Percentiles rank a stretch among this genome's conserved stretches.
These are phyloP conservation scores for Stemphylium vesicarium DNA, from an alignment of 2,329 filamentous ascomycete species.

Conservation along the genomic window DNA sequence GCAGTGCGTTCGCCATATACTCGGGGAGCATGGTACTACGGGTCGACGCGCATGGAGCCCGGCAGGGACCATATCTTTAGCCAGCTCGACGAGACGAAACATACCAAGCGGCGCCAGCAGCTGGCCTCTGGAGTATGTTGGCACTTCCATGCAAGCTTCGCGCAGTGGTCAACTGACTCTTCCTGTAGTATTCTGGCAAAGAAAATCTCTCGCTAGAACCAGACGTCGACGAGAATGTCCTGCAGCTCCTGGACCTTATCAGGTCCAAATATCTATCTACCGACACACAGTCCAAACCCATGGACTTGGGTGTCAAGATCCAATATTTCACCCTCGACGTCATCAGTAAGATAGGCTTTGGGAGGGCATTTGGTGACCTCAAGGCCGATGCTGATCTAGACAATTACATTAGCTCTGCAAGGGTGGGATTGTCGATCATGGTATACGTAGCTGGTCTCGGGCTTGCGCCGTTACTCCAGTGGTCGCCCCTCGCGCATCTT, in stretches of 20 bases:
- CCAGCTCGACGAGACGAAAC: constrained; percentile 55
- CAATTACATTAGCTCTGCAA: constrained; percentile 51
- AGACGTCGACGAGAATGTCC: constrained; percentile 55
- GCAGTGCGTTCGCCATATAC: constrained; percentile 49
- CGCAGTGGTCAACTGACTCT: background rate
- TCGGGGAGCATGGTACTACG: constrained; percentile 38
- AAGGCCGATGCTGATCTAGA: constrained; percentile 56
- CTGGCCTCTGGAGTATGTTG: constrained; percentile 54
- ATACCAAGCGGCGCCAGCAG: constrained; percentile 50
- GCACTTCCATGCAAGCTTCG: background rate
- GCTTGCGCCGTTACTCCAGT: constrained; percentile 20
- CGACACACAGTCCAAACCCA: constrained; percentile 14
- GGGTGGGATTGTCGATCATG: constrained; percentile 28
- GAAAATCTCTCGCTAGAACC: constrained; percentile 59
- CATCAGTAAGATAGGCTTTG: constrained; percentile 60
- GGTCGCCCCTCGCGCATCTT: constrained; percentile 26
- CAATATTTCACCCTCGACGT: constrained; percentile 63
- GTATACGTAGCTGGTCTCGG: constrained; percentile 15
- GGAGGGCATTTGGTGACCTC: constrained; percentile 58
- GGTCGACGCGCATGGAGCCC: constrained; percentile 55
- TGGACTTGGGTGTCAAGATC: constrained; percentile 56
- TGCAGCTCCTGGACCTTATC: constrained; percentile 56
- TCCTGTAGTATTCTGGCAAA: constrained; percentile 55
- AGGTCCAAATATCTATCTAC: constrained; percentile 51
- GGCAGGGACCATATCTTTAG: constrained; percentile 59